Evolutionary conservation across 306 rosid species (phyloP).

Genomic region (Macrotyloma uniflorum): DNA sequence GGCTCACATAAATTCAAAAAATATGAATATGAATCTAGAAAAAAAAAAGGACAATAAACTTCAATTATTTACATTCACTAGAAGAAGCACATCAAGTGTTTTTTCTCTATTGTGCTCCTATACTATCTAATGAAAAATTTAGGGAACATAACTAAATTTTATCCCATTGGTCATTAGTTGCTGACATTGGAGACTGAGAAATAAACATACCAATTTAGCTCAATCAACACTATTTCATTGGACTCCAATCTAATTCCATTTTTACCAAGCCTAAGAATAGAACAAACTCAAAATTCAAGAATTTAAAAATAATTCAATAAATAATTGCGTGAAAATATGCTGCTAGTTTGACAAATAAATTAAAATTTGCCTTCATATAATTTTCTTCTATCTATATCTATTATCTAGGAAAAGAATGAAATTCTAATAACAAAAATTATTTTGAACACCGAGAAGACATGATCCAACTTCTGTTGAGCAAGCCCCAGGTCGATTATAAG

Average conservation of each 20-base stretch:
- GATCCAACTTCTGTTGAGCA: conserved; percentile 23
- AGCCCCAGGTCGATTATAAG: conserved; percentile 16
- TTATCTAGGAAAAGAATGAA: conserved; percentile 33
- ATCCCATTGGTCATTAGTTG: no score
- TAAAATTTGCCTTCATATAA: conserved; percentile 6
- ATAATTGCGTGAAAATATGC: conserved; percentile 1
- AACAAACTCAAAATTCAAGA: conserved; percentile 12
- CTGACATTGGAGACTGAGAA: background rate
- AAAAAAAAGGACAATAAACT: no score
- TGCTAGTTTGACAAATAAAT: background rate
- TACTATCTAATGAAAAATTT: no score
- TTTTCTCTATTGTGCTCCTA: no score
- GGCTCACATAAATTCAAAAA: no score
- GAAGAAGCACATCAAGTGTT: no score
- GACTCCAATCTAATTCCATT: background rate
- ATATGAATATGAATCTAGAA: no score
- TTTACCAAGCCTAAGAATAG: background rate
- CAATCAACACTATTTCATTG: background rate
- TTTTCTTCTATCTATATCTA: conserved; percentile 7
- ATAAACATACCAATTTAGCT: background rate
- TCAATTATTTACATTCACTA: no score
- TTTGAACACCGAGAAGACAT: conserved; percentile 8
- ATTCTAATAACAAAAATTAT: conserved; percentile 25
- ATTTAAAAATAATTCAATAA: conserved; percentile 35
- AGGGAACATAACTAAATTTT: no score